Percentiles rank a stretch among this genome's conserved stretches.
Conservation (phyloP, 2,329 filamentous ascomycete species). For the Kalaharituber pfeilii region DNA sequence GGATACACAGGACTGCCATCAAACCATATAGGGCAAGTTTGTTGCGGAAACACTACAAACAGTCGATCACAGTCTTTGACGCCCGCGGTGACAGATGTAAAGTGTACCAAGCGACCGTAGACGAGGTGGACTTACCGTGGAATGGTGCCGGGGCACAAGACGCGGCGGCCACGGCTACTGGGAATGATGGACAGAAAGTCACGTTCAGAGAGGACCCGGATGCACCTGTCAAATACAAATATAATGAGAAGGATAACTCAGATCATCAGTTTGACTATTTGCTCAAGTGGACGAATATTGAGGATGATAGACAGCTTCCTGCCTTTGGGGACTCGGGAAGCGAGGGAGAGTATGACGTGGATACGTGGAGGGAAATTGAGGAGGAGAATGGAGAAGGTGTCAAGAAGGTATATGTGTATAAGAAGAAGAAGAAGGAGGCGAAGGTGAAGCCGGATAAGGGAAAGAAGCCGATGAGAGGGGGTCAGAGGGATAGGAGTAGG, state of each 20-base stretch:
- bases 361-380: conserved; percentile 13
- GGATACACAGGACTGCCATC: conserved; percentile 8
- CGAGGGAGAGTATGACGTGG: conserved; percentile 14
- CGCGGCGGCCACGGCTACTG: background rate
- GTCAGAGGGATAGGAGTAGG: background rate
- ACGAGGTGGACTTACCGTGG: conserved; percentile 6
- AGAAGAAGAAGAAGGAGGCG: background rate
- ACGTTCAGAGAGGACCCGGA: conserved; percentile 5
- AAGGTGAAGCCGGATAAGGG: background rate
- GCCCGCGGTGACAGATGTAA: conserved; percentile 5
- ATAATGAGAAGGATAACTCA: conserved; percentile 7
- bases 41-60: conserved; percentile 14
- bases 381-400: conserved; percentile 6
- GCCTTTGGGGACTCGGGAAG: conserved; percentile 13
- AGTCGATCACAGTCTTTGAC: conserved; percentile 13
- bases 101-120: background rate
- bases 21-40: conserved; percentile 12
- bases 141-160: background rate
- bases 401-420: background rate
- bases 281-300: conserved; percentile 15
- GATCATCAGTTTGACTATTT: conserved; percentile 15
- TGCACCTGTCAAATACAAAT: background rate
- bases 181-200: conserved; percentile 11
- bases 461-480: background rate
- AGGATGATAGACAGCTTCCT: conserved; percentile 8